Evolutionary conservation across 805 yeast species (phyloP).

Genomic region (Candida pseudoglaebosa): DNA sequence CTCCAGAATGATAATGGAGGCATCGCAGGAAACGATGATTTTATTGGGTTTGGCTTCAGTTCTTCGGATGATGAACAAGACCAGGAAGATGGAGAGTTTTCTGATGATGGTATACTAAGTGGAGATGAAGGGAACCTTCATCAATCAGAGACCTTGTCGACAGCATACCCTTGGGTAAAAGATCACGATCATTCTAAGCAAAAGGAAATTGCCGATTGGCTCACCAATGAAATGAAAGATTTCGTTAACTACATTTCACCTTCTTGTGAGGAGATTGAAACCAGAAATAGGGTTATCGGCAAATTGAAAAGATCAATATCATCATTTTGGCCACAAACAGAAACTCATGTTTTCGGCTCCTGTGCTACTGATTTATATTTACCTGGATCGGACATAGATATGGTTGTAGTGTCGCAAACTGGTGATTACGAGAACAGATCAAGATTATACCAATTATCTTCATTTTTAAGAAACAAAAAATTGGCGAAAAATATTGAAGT

Average conservation of each 20-base stretch:
- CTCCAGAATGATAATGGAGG: conserved; percentile 8
- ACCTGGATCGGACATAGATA: conserved; percentile 94
- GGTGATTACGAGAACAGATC: conserved; percentile 60
- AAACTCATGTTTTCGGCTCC: conserved; percentile 86
- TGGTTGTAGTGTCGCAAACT: conserved; percentile 69
- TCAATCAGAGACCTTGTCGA: conserved; percentile 21
- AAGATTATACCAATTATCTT: conserved; percentile 68
- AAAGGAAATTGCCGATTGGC: conserved; percentile 79
- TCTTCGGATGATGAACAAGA: conserved; percentile 38
- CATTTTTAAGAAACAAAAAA: conserved; percentile 55
- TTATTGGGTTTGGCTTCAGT: conserved; percentile 51
- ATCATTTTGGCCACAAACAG: conserved; percentile 72
- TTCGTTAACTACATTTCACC: conserved; percentile 87
- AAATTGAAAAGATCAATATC: conserved; percentile 51
- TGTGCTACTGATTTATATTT: conserved; percentile 88
- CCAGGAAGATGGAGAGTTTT: conserved; percentile 17
- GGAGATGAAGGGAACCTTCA: conserved; percentile 31
- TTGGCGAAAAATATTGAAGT: conserved; percentile 77
- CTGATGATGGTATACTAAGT: conserved; percentile 31
- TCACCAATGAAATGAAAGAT: conserved; percentile 79
- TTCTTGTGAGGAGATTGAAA: conserved; percentile 62
- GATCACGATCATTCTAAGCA: conserved; percentile 75
- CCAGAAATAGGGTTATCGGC: conserved; percentile 62
- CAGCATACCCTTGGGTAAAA: conserved; percentile 69
- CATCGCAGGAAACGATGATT: conserved; percentile 45